Conservation (phyloP, 768 basidiomycete species). For the Podaxis pistillaris region DNA sequence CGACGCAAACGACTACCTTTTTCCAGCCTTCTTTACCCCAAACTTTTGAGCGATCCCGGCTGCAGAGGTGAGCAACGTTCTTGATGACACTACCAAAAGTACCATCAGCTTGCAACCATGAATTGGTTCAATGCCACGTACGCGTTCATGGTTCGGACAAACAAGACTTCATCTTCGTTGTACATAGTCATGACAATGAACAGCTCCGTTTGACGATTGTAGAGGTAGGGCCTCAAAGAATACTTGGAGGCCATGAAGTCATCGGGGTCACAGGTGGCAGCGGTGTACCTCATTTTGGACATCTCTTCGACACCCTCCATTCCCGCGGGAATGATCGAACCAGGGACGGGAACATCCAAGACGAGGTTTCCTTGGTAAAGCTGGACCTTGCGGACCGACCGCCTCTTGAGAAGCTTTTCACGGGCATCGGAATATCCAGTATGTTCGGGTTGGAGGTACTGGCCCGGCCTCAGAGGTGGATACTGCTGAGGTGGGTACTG, state of each 20-base stretch:
- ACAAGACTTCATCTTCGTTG: conserved; percentile 85
- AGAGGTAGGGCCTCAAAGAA: conserved; percentile 75
- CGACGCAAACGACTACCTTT: conserved; percentile 86
- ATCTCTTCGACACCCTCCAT: conserved; percentile 67
- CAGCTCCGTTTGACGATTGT: conserved; percentile 81
- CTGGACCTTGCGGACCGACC: conserved; percentile 76
- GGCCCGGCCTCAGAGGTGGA: conserved; percentile 55
- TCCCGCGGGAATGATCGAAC: conserved; percentile 70
- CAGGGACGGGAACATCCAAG: conserved; percentile 78
- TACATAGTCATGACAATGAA: conserved; percentile 98
- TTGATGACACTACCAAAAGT: conserved; percentile 65
- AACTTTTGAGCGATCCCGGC: conserved; percentile 65
- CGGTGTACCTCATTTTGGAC: conserved; percentile 85
- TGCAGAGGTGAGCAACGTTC: conserved; percentile 79
- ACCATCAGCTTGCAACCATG: conserved; percentile 10
- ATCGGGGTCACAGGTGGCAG: conserved; percentile 87
- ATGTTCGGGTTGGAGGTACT: conserved; percentile 44
- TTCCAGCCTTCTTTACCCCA: conserved; percentile 92
- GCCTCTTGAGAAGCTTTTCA: conserved; percentile 81
- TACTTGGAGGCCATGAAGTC: conserved; percentile 79
- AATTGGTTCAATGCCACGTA: conserved; percentile 32
- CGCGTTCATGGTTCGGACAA: conserved; percentile 83
- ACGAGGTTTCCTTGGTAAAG: conserved; percentile 83
- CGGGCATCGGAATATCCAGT: conserved; percentile 65
- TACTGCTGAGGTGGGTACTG: conserved; percentile 72